Conservation (phyloP, 208 protist genomes). For the Spongospora subterranea region DNA sequence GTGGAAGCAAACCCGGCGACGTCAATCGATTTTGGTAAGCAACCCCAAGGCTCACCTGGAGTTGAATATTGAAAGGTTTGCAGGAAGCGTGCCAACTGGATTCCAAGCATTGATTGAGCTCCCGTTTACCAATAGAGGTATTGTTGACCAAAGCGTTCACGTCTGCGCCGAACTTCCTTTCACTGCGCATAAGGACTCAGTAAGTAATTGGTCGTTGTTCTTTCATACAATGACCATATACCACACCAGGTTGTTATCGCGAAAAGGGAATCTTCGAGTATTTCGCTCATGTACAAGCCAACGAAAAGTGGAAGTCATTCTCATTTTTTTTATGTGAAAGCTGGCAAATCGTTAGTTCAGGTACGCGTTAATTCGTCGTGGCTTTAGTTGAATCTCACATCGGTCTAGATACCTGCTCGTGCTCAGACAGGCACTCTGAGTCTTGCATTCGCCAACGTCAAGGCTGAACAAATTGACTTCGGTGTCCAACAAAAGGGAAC, state of each 20-base stretch:
- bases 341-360: not conserved
- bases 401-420: not conserved
- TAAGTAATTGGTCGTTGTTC: not conserved
- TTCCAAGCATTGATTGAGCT: slow-evolving; percentile 42
- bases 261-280: not conserved
- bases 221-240: not conserved
- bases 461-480: slow-evolving; percentile 21
- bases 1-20: not conserved
- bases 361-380: not conserved
- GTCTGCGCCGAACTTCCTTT: not conserved
- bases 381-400: not conserved
- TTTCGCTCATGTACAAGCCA: not conserved
- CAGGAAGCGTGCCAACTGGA: slow-evolving; percentile 17
- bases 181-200: not conserved
- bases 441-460: not conserved
- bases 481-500: slow-evolving; percentile 46
- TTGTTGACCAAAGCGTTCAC: slow-evolving; percentile 5
- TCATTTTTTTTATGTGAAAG: slow-evolving; percentile 41
- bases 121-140: not conserved
- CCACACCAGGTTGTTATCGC: not conserved
- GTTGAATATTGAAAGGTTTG: not conserved
- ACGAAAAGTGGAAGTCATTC: slow-evolving; percentile 33
- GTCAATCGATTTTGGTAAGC: not conserved
- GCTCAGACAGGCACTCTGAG: slow-evolving; percentile 40
- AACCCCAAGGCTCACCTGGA: not conserved